Percentiles rank a stretch among this genome's conserved stretches.
Evolutionary conservation across 75 land plant genomes (phyloP).

Genomic region (Pinus albicaulis): DNA sequence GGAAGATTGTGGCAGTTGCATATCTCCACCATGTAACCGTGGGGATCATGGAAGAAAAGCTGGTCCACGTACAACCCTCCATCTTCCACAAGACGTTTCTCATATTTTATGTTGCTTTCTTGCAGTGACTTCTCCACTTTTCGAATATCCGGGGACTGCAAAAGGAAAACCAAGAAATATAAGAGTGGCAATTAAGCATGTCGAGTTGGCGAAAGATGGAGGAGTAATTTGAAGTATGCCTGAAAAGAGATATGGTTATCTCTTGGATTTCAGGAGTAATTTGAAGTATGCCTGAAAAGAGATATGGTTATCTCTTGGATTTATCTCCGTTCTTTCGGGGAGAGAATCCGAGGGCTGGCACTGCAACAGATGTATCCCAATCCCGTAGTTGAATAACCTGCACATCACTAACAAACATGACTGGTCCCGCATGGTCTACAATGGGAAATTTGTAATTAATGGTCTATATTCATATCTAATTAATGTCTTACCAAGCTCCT

Average conservation of each 20-base stretch:
- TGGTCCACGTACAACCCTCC: constrained; percentile 36
- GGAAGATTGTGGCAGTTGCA: constrained; percentile 66
- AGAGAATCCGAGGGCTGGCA: constrained; percentile 8
- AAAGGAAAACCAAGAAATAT: too few relatives aligned
- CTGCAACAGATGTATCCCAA: constrained; percentile 25
- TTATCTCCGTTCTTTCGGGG: constrained; percentile 19
- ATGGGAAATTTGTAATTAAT: too few relatives aligned
- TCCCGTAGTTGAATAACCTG: constrained; percentile 15
- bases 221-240: not conserved
- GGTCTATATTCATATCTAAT: too few relatives aligned
- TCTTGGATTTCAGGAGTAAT: constrained; percentile 11
- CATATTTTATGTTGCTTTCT: constrained; percentile 22
- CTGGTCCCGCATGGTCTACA: too few relatives aligned
- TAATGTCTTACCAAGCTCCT: constrained; percentile 37
- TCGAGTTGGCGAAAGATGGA: not conserved
- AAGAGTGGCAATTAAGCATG: too few relatives aligned
- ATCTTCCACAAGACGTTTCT: constrained; percentile 16
- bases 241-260: constrained; percentile 38
- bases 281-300: constrained; percentile 24
- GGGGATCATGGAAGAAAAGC: constrained; percentile 49
- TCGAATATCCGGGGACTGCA: too few relatives aligned
- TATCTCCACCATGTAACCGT: constrained; percentile 73
- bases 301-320: constrained; percentile 31
- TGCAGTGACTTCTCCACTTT: too few relatives aligned
- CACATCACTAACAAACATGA: not conserved